Conservation (phyloP, 2,329 filamentous ascomycete genomes). For the Helminthosporium solani region DNA sequence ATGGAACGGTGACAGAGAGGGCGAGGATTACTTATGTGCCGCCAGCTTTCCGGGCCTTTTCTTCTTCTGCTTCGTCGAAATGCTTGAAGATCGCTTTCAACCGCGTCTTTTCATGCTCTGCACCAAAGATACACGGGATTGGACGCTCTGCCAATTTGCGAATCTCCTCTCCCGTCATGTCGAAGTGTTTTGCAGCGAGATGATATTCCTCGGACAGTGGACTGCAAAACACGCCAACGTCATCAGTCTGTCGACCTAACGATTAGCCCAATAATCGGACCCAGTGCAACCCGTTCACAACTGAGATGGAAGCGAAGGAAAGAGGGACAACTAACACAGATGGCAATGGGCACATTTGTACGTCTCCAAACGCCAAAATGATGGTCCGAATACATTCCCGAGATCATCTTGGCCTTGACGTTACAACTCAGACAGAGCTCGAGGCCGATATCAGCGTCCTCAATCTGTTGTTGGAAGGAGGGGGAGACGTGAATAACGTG, state of each 20-base stretch:
- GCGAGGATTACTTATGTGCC: no score
- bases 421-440: conserved; percentile 82
- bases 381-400: conserved; percentile 65
- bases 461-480: conserved; percentile 58
- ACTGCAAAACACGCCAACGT: conserved; percentile 79
- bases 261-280: conserved; percentile 8
- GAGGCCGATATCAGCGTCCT: conserved; percentile 59
- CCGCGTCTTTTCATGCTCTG: conserved; percentile 60
- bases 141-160: conserved; percentile 60
- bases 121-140: conserved; percentile 67
- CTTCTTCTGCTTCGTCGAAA: neutral
- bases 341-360: conserved; percentile 56
- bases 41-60: no score
- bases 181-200: conserved; percentile 70
- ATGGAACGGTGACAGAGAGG: no score
- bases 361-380: conserved; percentile 75
- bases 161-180: conserved; percentile 51
- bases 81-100: conserved; percentile 34
- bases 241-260: conserved; percentile 64
- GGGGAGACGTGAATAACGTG: conserved; percentile 76
- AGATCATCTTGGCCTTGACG: conserved; percentile 71
- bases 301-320: no score
- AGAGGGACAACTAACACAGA: conserved; percentile 61
- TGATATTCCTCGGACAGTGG: conserved; percentile 74
- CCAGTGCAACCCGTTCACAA: neutral